These are phyloP conservation scores for Ceratorhiza oryzae-sativae DNA, from an alignment of 1,284 basidiomycete species.

Conservation along the genomic window DNA sequence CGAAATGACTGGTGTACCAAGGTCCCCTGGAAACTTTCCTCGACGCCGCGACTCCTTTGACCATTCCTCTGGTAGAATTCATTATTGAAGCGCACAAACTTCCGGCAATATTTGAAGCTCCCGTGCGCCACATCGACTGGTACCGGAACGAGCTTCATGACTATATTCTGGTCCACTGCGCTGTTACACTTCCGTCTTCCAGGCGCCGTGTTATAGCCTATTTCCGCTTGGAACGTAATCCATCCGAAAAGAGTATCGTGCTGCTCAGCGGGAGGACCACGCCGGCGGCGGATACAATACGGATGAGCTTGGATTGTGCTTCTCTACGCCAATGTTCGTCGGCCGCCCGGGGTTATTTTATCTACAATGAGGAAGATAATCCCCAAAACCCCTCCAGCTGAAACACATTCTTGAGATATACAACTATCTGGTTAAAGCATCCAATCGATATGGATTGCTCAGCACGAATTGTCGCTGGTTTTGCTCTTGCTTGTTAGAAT, in stretches of 20 bases:
- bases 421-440: neutral
- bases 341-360: constrained; percentile 13
- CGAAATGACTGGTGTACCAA: neutral
- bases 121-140: constrained; percentile 3
- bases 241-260: neutral
- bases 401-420: constrained; percentile 19
- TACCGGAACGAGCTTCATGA: constrained; percentile 18
- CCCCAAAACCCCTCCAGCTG: neutral
- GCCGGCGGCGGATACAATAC: neutral
- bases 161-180: constrained; percentile 12
- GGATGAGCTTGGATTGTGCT: neutral
- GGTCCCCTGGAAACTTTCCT: neutral
- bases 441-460: neutral
- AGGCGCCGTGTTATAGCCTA: neutral
- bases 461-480: constrained; percentile 32
- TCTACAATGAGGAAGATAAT: neutral
- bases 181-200: neutral
- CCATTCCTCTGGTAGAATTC: neutral
- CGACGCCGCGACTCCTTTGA: neutral
- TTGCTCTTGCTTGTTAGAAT: constrained; percentile 22
- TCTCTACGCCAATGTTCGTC: neutral
- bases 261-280: neutral
- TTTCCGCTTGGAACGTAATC: constrained; percentile 25
- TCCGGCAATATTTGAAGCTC: constrained; percentile 6
- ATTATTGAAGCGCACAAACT: neutral